Evolutionary conservation across 805 yeast species (phyloP).

Genomic region (Candida silvicultrix): DNA sequence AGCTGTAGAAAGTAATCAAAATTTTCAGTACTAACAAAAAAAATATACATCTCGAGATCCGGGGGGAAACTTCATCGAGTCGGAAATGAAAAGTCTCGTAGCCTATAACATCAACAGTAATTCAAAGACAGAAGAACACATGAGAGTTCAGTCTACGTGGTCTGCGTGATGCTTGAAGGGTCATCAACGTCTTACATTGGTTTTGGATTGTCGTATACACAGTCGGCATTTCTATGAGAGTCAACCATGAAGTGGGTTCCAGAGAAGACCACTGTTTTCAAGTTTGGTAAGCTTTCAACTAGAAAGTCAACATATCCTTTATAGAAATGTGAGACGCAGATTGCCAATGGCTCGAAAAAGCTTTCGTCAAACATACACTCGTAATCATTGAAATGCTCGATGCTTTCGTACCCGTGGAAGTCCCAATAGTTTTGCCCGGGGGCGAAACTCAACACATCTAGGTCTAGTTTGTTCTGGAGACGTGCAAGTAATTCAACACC

Average conservation of each 20-base stretch:
- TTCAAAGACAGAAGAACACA: not conserved
- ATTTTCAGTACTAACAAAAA: not conserved
- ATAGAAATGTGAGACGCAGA: conserved; percentile 42
- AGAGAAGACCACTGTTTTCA: conserved; percentile 29
- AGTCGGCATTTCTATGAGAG: conserved; percentile 9
- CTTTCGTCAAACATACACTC: conserved; percentile 39
- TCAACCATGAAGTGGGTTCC: conserved; percentile 35
- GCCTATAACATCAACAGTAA: not conserved
- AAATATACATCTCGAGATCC: not conserved
- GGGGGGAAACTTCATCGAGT: not conserved
- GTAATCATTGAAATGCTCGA: conserved; percentile 33
- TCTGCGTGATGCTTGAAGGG: not conserved
- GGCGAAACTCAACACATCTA: conserved; percentile 26
- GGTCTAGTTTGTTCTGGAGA: conserved; percentile 22
- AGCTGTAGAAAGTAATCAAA: not conserved
- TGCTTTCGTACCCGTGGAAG: conserved; percentile 39
- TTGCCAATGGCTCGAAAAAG: conserved; percentile 33
- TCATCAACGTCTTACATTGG: not conserved
- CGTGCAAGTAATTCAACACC: conserved; percentile 38
- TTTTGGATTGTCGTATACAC: conserved; percentile 20
- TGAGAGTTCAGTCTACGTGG: too few relatives aligned
- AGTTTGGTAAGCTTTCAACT: conserved; percentile 25
- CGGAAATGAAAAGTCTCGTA: not conserved
- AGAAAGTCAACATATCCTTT: conserved; percentile 33
- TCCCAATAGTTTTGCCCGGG: conserved; percentile 36